Evolutionary conservation across 305 asterid species (phyloP), one percentile per base, ranked within the genome.

Genomic region (Plantago coronopus): DNA sequence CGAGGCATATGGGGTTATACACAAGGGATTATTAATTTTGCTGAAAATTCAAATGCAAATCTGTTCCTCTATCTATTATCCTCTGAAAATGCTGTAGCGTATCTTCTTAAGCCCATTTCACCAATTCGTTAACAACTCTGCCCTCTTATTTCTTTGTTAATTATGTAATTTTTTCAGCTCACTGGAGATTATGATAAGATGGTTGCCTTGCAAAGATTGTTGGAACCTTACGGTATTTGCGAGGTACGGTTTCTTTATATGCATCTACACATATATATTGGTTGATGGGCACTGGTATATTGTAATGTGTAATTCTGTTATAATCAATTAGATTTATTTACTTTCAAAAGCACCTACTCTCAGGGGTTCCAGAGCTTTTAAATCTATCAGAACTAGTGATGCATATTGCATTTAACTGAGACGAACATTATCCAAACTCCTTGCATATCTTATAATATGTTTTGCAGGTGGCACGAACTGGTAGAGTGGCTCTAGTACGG

Each of bases 161-260:
- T 48, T 43, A 8, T 57, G 60, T 53, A 37, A n/a, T 70, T 21
- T 63, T 58, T 66, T 55, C 86, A 90, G 97, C 85, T 90, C 70
- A 83, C 94, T 17, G 96, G 97, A 64, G 97, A 82, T 78, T 76
- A 87, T 72, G 82, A 90, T 74, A 90, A 90, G 85, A 90, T 87
- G 94, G 83, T 90, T 67, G 97, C 96, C 66, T 73, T 90, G 81
- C 97, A 90, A 72, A 84, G 97, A 69, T 72, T 85, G 74, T 70
- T 90, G 80, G 97, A 90, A 73, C 96, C 96, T 18, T 90, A 78
- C 43, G 97, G 97, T 69, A 90, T 90, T 79, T 90, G 97, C 66
- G 96, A 90, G 97, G 97, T 90, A 61, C 63, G 65, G 49, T 7
- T 10, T 20, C 5, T 38, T 10, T 31, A 0, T 25, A 37, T 34